Evolutionary conservation across 2,329 filamentous ascomycete genomes (phyloP), one percentile per base, ranked within the genome.

Genomic region (Ophiostoma ulmi): DNA sequence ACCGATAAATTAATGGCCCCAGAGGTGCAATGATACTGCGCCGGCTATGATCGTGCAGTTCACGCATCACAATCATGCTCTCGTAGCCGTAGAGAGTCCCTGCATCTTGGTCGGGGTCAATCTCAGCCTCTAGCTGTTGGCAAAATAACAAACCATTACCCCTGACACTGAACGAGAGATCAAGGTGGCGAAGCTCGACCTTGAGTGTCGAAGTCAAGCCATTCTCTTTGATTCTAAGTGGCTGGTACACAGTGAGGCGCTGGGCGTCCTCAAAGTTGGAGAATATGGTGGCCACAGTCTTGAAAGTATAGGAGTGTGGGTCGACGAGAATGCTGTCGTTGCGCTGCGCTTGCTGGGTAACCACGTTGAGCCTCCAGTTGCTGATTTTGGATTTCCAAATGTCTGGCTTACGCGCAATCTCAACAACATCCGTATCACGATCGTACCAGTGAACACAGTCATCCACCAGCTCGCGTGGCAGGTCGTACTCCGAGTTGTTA

Each of bases 401-500:
- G 31, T 20, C 5, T 77, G 76, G 0, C 76, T 72, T 0, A 81
- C 78, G 1, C 76, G 76, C 11, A 26, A 89, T 83, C 63, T 90
- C 84, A 0, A 91, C 68, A 0, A 73, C 67, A 0, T 75, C 72
- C 0, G 73, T 76, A 0, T 39, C 67, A 0, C 88, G 14, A 61
- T 90, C 80, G 4, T 90, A 78, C 87, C 88, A 91, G 72, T 91
- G 88, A 0, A 85, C 79, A 68, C 85, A 89, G 7, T 82, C 77
- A 0, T 84, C 76, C 0, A 88, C 72, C 0, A 91, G 78, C 0
- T 80, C 75, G 0, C 73, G 73, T 0, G 88, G 89, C 0, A 90
- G 77, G 73, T 88, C 87, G 55, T 78, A 81, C 83, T 79, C 38
- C 2, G 3, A 10, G 1, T 4, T 8, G 0, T 0, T 0, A 11